Evolutionary conservation across 1,284 basidiomycete genomes (phyloP).

Genomic region (Stygiomarasmius scandens): DNA sequence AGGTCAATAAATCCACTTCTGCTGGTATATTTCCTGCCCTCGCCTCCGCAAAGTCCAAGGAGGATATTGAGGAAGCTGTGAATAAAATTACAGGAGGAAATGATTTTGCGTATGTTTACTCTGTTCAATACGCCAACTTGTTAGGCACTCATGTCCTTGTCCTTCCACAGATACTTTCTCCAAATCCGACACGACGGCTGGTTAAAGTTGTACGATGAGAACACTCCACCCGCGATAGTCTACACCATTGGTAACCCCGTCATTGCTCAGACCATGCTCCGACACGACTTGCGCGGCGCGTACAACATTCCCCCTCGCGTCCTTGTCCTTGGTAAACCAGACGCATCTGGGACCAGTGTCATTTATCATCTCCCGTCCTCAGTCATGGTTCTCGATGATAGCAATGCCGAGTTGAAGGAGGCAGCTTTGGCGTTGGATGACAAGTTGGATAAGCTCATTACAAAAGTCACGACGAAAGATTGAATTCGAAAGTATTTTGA

Average conservation of each 20-base stretch:
- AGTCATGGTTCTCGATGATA: slow-evolving; percentile 34
- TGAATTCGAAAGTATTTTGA: background rate
- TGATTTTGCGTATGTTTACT: slow-evolving; percentile 47
- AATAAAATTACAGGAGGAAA: slow-evolving; percentile 33
- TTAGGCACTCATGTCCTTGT: background rate
- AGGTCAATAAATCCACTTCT: slow-evolving; percentile 42
- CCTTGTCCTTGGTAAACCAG: slow-evolving; percentile 45
- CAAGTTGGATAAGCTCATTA: slow-evolving; percentile 48
- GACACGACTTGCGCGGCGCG: slow-evolving; percentile 44
- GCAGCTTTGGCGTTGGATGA: slow-evolving; percentile 42
- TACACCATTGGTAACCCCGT: slow-evolving; percentile 60
- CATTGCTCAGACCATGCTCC: slow-evolving; percentile 49
- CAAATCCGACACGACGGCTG: slow-evolving; percentile 43
- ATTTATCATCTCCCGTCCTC: slow-evolving; percentile 54
- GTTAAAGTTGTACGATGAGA: slow-evolving; percentile 38
- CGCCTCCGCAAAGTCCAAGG: slow-evolving; percentile 30
- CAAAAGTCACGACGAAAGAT: slow-evolving; percentile 29
- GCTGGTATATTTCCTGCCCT: slow-evolving; percentile 33
- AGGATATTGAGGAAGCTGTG: slow-evolving; percentile 41
- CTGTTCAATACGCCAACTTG: slow-evolving; percentile 13
- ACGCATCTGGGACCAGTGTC: slow-evolving; percentile 42
- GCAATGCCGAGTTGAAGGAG: slow-evolving; percentile 34
- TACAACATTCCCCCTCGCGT: slow-evolving; percentile 52
- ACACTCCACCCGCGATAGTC: slow-evolving; percentile 36
- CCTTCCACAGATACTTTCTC: slow-evolving; percentile 34